Evolutionary conservation across 495 filamentous ascomycete species (phyloP).

Genomic region (Podospora didyma): DNA sequence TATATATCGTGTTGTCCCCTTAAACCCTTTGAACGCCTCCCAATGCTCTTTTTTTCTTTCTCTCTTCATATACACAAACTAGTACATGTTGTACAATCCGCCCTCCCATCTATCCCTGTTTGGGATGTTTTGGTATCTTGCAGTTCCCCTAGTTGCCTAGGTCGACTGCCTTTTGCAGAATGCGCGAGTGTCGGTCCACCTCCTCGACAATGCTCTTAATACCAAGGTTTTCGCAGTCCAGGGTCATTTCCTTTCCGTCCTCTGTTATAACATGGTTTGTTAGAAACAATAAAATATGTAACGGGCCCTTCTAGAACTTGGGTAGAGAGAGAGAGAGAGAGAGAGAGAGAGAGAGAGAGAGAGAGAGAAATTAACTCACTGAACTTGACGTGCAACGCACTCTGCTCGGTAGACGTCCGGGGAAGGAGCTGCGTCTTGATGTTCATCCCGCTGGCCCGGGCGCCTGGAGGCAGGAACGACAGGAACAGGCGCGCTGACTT

Average conservation of each 20-base stretch:
- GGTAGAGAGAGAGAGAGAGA: too few relatives aligned
- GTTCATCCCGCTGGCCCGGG: slow-evolving; percentile 63
- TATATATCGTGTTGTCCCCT: neutral
- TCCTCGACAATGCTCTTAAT: slow-evolving; percentile 87
- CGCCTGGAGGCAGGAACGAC: slow-evolving; percentile 75
- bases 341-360: too few relatives aligned
- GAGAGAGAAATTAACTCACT: too few relatives aligned
- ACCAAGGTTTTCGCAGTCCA: slow-evolving; percentile 69
- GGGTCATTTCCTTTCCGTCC: slow-evolving; percentile 73
- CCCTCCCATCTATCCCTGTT: too few relatives aligned
- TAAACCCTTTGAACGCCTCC: slow-evolving; percentile 14
- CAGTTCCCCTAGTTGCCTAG: slow-evolving; percentile 36
- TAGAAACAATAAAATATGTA: neutral
- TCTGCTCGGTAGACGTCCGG: slow-evolving; percentile 55
- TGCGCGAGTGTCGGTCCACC: slow-evolving; percentile 82
- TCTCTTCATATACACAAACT: slow-evolving; percentile 1
- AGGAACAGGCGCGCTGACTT: slow-evolving; percentile 85
- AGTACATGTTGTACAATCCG: neutral
- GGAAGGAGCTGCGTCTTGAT: slow-evolving; percentile 78
- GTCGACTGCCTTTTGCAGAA: slow-evolving; percentile 75
- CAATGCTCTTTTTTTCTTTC: slow-evolving; percentile 7
- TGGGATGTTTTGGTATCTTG: too few relatives aligned
- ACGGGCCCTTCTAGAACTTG: too few relatives aligned
- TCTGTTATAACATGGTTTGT: slow-evolving; percentile 42
- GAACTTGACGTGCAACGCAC: slow-evolving; percentile 71